A percentile compares a stretch with the other conserved stretches of the same genome.
These are phyloP conservation scores for Serendipita vermifera DNA, from an alignment of 768 basidiomycete species.

Conservation along the genomic window DNA sequence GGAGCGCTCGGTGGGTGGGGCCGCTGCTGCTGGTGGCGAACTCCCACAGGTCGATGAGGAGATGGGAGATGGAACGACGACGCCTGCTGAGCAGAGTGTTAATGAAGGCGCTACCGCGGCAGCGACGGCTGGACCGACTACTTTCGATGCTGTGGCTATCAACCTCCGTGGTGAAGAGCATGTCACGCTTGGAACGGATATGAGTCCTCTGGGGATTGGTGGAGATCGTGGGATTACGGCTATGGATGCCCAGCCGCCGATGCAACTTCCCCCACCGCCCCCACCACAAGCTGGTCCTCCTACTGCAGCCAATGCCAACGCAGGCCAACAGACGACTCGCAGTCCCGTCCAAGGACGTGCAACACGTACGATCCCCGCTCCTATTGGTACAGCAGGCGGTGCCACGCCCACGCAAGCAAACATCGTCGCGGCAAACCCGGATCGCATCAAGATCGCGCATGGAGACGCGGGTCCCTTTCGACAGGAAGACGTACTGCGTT, in stretches of 20 bases:
- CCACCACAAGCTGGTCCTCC: background rate
- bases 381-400: background rate
- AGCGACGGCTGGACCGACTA: no score
- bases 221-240: no score
- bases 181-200: no score
- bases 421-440: background rate
- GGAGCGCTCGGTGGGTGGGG: background rate
- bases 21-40: background rate
- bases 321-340: background rate
- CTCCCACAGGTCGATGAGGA: background rate
- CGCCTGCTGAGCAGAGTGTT: no score
- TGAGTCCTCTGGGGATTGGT: no score
- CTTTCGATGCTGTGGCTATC: no score
- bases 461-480: slow-evolving; percentile 56
- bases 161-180: no score
- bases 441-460: background rate
- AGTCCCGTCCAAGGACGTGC: background rate
- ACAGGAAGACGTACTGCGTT: slow-evolving; percentile 86
- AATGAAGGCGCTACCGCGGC: no score
- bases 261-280: background rate
- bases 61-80: background rate
- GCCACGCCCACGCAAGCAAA: slow-evolving; percentile 8
- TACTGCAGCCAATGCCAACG: background rate
- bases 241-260: no score
- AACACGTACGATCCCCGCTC: background rate